Conservation (phyloP, 2,329 filamentous ascomycete species). For the Rachicladosporium sp. region DNA sequence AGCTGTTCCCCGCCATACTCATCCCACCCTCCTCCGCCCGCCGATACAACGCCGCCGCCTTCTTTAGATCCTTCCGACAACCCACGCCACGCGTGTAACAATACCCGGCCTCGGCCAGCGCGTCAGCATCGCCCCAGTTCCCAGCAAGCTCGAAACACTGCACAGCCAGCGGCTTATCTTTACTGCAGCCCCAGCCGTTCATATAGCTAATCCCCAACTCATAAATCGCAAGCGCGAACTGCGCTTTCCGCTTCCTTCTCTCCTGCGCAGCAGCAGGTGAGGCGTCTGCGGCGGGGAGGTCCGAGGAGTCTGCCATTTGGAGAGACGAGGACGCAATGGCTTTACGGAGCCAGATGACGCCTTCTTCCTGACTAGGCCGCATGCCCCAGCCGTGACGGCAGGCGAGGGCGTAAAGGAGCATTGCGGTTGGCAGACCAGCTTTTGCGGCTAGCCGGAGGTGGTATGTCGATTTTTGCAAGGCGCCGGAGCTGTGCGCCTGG, state of each 20-base stretch:
- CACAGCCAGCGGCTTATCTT: constrained; percentile 77
- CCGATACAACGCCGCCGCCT: constrained; percentile 81
- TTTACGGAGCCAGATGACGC: constrained; percentile 81
- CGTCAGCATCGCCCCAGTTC: constrained; percentile 89
- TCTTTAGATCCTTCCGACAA: constrained; percentile 92
- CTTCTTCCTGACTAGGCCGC: constrained; percentile 80
- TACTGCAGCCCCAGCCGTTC: constrained; percentile 95
- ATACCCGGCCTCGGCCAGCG: constrained; percentile 84
- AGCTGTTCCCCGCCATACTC: constrained; percentile 97
- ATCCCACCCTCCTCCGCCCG: constrained; percentile 85
- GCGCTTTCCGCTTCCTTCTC: constrained; percentile 72
- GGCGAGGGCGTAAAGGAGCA: constrained; percentile 90
- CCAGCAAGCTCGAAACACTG: constrained; percentile 95
- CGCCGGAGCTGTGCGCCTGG: constrained; percentile 74
- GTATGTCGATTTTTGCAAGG: constrained; percentile 87
- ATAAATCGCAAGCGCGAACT: constrained; percentile 91
- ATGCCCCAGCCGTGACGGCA: constrained; percentile 97
- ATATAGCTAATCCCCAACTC: constrained; percentile 93
- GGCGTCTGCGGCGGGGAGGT: constrained; percentile 39
- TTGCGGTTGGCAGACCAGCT: constrained; percentile 77
- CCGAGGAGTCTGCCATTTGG: constrained; percentile 32
- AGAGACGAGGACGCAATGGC: constrained; percentile 62
- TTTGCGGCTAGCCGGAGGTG: constrained; percentile 82
- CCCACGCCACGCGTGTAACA: constrained; percentile 91
- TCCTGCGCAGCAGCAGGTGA: constrained; percentile 33